Evolutionary conservation across 345 rosid species (phyloP).

Genomic region (Rhodomyrtus tomentosa): DNA sequence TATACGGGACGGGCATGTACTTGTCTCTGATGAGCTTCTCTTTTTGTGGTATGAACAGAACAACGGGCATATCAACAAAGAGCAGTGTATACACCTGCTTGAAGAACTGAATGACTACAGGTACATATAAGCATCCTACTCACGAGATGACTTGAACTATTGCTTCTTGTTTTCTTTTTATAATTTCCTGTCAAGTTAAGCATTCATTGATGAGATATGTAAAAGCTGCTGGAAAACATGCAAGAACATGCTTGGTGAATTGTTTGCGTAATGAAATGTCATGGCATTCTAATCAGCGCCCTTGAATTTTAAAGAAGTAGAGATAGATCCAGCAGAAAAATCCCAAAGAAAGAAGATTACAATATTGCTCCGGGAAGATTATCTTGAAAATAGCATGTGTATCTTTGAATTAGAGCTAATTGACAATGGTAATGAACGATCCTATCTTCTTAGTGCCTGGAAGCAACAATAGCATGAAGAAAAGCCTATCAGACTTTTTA

Average conservation of each 20-base stretch:
- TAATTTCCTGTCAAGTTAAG: not conserved
- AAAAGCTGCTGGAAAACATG: not conserved
- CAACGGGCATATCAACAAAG: conserved; percentile 47
- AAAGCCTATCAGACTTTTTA: not conserved
- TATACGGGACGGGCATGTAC: not conserved
- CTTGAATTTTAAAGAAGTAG: not conserved
- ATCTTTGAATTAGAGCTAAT: not conserved
- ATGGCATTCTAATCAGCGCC: not conserved
- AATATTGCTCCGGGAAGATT: not conserved
- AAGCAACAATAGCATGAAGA: not conserved
- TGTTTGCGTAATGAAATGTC: not conserved
- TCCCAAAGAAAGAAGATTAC: not conserved
- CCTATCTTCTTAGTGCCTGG: not conserved
- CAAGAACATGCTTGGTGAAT: not conserved
- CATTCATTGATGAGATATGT: not conserved
- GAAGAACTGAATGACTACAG: conserved; percentile 82
- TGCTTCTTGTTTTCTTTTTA: not conserved
- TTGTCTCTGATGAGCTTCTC: not conserved
- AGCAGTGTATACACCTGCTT: conserved; percentile 70
- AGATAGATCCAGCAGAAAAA: not conserved
- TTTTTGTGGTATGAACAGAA: conserved; percentile 31
- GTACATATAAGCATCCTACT: conserved; percentile 15
- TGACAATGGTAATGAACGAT: not conserved
- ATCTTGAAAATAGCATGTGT: not conserved
- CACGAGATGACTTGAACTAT: not conserved